A percentile compares a stretch with the other conserved stretches of the same genome.
phyloP scores from a whole-genome alignment of 352 stramenopile genomes.

The Pythium angustatum region DNA sequence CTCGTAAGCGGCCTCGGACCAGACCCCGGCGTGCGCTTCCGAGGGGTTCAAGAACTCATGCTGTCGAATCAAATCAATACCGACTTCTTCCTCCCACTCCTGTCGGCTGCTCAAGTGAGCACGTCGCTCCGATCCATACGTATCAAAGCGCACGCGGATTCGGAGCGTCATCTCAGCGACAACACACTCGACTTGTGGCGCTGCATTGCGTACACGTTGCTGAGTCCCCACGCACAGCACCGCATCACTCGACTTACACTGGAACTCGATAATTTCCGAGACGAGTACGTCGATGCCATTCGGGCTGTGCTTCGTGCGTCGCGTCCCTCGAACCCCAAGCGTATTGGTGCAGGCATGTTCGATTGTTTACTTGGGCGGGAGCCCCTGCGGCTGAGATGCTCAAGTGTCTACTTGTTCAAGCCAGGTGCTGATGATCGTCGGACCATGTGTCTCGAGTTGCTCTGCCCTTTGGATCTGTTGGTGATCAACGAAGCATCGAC shows the following conservation, averaged over 20 bases:
- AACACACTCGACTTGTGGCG: conserved; percentile 5
- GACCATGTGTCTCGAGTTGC: not conserved
- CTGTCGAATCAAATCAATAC: not conserved
- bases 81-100: not conserved
- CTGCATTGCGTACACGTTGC: not conserved
- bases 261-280: not conserved
- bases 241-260: not conserved
- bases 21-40: not conserved
- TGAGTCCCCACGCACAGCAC: conserved; percentile 1
- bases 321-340: not conserved
- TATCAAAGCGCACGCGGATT: not conserved
- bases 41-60: not conserved
- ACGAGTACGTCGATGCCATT: not conserved
- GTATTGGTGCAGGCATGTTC: not conserved
- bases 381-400: not conserved
- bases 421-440: not conserved
- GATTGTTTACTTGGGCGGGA: not conserved
- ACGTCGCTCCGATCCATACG: not conserved
- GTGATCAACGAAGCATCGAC: not conserved
- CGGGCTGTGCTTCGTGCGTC: not conserved
- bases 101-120: conserved; percentile 6
- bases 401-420: not conserved
- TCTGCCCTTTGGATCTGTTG: not conserved
- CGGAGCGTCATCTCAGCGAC: not conserved
- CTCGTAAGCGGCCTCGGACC: not conserved